phyloP scores from a whole-genome alignment of 768 basidiomycete species.

The Termitomyces heimii region DNA sequence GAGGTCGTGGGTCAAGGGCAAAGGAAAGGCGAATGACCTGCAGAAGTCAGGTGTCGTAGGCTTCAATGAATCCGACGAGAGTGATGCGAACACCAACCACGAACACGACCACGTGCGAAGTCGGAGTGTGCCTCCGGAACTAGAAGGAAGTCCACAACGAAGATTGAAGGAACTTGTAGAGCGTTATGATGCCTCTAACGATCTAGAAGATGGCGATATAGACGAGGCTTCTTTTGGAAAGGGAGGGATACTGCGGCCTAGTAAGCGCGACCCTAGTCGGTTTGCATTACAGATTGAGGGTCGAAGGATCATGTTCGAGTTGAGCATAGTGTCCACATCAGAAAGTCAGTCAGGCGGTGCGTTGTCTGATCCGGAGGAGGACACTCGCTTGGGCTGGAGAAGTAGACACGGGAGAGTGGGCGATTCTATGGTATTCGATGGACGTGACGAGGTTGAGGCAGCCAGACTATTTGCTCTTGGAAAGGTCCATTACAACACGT shows the following conservation, averaged over 20 bases:
- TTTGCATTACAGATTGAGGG: constrained; percentile 65
- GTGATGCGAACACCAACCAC: constrained; percentile 13
- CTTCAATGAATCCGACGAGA: constrained; percentile 22
- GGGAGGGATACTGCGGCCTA: constrained; percentile 53
- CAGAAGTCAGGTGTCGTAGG: constrained; percentile 9
- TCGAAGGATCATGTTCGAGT: constrained; percentile 58
- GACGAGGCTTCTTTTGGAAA: constrained; percentile 32
- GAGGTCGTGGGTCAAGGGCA: constrained; percentile 19
- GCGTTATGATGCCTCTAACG: constrained; percentile 5
- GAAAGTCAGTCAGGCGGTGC: constrained; percentile 16
- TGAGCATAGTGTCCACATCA: constrained; percentile 50
- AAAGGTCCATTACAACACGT: constrained; percentile 55
- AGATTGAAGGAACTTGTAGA: constrained; percentile 24
- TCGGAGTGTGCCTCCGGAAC: constrained; percentile 50
- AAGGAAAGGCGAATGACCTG: constrained; percentile 18
- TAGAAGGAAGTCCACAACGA: constrained; percentile 37
- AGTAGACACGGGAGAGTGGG: constrained; percentile 17
- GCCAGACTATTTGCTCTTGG: constrained; percentile 51
- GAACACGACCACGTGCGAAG: constrained; percentile 37
- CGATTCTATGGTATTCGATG: constrained; percentile 20
- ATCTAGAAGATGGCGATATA: constrained; percentile 3
- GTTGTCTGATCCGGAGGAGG: constrained; percentile 13
- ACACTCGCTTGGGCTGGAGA: constrained; percentile 14
- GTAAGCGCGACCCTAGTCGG: constrained; percentile 51
- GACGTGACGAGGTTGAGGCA: constrained; percentile 46